Percentiles rank a stretch among this genome's conserved stretches.
phyloP scores from a whole-genome alignment of 2,329 filamentous ascomycete genomes.

The Fusarium sp. region DNA sequence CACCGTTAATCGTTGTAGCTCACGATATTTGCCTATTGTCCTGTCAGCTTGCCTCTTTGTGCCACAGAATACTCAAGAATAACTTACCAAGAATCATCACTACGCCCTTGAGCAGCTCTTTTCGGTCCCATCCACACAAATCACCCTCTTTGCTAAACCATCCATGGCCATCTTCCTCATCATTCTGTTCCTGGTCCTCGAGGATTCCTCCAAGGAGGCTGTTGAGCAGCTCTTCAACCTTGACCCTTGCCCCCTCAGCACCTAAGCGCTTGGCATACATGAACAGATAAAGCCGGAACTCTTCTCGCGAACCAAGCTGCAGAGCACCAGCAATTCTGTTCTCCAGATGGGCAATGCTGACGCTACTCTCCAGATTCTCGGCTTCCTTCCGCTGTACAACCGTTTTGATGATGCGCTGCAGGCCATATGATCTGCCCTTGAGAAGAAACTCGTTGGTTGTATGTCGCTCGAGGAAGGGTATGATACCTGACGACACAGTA shows the following conservation, averaged over 20 bases:
- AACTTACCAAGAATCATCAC: conserved; percentile 89
- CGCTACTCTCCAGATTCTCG: conserved; percentile 88
- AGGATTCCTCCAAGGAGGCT: conserved; percentile 79
- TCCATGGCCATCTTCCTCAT: conserved; percentile 58
- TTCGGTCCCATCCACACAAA: conserved; percentile 90
- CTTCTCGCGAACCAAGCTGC: conserved; percentile 85
- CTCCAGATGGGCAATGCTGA: conserved; percentile 94
- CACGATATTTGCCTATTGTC: conserved; percentile 85
- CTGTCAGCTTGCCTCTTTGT: conserved; percentile 47
- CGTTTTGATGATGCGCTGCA: conserved; percentile 91
- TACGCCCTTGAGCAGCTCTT: conserved; percentile 88
- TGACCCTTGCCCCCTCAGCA: conserved; percentile 84
- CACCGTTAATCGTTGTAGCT: conserved; percentile 92
- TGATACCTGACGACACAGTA: conserved; percentile 86
- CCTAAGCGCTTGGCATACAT: conserved; percentile 98
- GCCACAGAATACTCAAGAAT: not conserved
- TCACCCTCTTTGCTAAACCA: conserved; percentile 76
- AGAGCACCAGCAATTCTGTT: conserved; percentile 92
- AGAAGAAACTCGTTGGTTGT: conserved; percentile 93
- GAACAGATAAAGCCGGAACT: conserved; percentile 93
- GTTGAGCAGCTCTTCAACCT: conserved; percentile 92
- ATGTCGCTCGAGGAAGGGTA: conserved; percentile 91
- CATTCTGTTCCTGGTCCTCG: conserved; percentile 63
- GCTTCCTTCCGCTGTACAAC: conserved; percentile 90
- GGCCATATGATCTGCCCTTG: conserved; percentile 88